Percentiles rank a stretch among this genome's conserved stretches.
Conservation (phyloP, 225 moss, liverwort and hornwort species). For the Thuidium tamariscinum region DNA sequence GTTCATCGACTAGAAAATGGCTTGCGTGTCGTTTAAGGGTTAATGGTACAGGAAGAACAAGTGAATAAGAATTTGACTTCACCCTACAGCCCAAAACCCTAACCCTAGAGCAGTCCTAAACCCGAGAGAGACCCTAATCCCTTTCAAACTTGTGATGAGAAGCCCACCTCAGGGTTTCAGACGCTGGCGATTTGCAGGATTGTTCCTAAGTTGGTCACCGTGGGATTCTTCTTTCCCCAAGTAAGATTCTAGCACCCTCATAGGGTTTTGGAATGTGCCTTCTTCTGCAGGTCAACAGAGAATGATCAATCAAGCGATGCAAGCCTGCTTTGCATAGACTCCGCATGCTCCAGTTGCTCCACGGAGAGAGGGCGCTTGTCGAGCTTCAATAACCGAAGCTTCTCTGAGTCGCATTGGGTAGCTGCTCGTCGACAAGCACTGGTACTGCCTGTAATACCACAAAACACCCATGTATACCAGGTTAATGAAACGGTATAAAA, state of each 20-base stretch:
- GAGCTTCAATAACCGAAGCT: conserved; percentile 42
- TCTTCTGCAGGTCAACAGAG: neutral
- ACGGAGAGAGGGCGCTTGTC: conserved; percentile 12
- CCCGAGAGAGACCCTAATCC: neutral
- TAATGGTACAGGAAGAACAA: neutral
- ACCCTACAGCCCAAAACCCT: no score
- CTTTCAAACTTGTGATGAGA: neutral
- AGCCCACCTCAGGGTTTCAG: neutral
- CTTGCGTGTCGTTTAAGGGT: no score
- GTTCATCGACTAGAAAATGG: no score
- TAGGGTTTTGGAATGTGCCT: neutral
- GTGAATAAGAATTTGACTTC: neutral
- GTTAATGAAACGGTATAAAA: neutral
- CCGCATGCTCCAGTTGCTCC: conserved; percentile 36
- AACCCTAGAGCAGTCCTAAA: neutral
- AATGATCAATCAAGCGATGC: conserved; percentile 27
- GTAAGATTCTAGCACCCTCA: neutral
- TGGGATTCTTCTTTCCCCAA: neutral
- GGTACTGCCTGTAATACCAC: conserved; percentile 31
- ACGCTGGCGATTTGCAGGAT: neutral
- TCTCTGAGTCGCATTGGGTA: conserved; percentile 43
- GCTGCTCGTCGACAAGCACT: conserved; percentile 39
- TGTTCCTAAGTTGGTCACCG: neutral
- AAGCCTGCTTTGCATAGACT: conserved; percentile 25
- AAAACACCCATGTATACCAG: neutral